Evolutionary conservation across 306 rosid species (phyloP).

Genomic region (Pyrus bretschneideri): DNA sequence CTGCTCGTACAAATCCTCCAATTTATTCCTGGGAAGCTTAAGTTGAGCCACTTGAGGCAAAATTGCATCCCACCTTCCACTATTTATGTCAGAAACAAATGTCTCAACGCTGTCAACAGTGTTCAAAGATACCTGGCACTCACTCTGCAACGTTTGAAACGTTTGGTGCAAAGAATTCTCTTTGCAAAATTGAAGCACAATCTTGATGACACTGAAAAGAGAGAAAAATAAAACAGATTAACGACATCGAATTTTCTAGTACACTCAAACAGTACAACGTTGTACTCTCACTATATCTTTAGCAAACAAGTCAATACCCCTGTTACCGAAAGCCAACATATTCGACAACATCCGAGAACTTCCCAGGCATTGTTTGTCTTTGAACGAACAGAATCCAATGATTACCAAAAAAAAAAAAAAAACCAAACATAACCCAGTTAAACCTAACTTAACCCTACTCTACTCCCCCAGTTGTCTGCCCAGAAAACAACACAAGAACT

Average conservation of each 20-base stretch:
- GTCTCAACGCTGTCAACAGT: slow-evolving; percentile 97
- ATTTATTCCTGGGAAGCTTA: slow-evolving; percentile 85
- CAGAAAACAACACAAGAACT: neutral
- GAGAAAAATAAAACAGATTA: neutral
- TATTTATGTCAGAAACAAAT: slow-evolving; percentile 79
- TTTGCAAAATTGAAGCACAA: slow-evolving; percentile 97
- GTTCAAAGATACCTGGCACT: slow-evolving; percentile 94
- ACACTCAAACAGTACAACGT: neutral
- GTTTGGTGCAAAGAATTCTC: slow-evolving; percentile 90
- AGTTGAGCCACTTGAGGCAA: slow-evolving; percentile 96
- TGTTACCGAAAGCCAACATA: neutral
- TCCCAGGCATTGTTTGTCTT: neutral
- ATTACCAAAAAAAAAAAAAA: neutral
- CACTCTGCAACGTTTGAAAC: slow-evolving; percentile 84
- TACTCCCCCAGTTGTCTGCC: neutral
- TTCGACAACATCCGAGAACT: neutral
- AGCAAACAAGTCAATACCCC: neutral
- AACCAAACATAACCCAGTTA: neutral
- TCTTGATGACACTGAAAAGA: slow-evolving; percentile 76
- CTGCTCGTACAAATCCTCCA: slow-evolving; percentile 99
- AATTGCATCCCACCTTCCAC: slow-evolving; percentile 96
- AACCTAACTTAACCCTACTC: neutral
- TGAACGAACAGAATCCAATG: neutral
- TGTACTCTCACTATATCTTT: neutral
- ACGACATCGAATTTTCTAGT: neutral